Evolutionary conservation across 208 protist genomes (phyloP), one percentile per base, ranked within the genome.

Genomic region (Crithidia fasciculata): DNA sequence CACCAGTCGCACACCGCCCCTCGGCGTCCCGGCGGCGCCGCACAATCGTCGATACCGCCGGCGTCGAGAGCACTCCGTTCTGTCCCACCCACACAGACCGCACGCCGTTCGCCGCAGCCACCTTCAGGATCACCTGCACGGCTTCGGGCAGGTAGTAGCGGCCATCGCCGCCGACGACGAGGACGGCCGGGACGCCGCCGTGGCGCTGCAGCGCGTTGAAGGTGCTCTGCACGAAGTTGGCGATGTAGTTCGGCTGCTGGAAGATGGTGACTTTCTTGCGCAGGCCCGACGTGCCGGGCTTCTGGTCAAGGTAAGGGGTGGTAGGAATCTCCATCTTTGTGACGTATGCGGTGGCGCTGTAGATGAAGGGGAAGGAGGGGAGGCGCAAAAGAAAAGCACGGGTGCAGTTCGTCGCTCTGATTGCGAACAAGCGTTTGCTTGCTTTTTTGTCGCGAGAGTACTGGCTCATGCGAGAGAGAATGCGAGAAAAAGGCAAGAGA

Each of bases 111-210:
- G 95, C 98, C 15, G 92, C 90, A 16, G 96, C 90, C 54, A 99
- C 94, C 68, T 89, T 78, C 41, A 99, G 74, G 72, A 99, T 99
- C 16, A 93, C 91, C 79, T 99, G 96, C 60, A 98, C 85, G 6
- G 96, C 98, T 64, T 98, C 83, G 4, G 72, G 56, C 50, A 95
- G 88, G 76, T 92, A 98, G 85, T 97, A 99, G 50, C 98, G 90
- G 13, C 98, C 99, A 82, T 99, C 98, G 72, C 98, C 99, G 67
- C 97, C 97, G 28, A 99, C 73, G 18, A 99, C 93, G 2, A 99
- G 72, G 2, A 91, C 91, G 8, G 84, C 74, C 12, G 88, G 84
- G 41, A 90, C 72, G 58, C 50, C 73, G 54, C 76, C 76, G 47
- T 86, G 56, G n/a, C 76, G 75, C 57, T 69, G 72, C 9, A 99